Evolutionary conservation across 345 rosid genomes (phyloP).

Genomic region (Gossypium stocksii): DNA sequence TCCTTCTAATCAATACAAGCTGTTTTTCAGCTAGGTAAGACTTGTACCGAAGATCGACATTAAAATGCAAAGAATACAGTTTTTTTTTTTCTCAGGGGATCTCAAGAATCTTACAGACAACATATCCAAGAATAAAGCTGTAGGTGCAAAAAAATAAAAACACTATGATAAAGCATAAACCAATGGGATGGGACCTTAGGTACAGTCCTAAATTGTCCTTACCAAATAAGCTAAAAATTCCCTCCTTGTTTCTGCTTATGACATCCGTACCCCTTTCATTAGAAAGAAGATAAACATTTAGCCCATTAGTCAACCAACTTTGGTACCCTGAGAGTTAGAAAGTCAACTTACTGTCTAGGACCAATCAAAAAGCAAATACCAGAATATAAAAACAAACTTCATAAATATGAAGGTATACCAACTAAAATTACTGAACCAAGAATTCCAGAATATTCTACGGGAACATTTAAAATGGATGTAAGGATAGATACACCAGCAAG

Average conservation of each 20-base stretch:
- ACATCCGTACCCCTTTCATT: slow-evolving; percentile 62
- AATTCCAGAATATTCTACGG: slow-evolving; percentile 65
- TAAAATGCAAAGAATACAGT: background rate
- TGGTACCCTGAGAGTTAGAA: slow-evolving; percentile 62
- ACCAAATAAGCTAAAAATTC: slow-evolving; percentile 78
- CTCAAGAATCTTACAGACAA: background rate
- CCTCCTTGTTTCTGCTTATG: slow-evolving; percentile 84
- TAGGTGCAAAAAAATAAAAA: background rate
- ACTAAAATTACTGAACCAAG: slow-evolving; percentile 57
- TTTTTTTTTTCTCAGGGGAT: slow-evolving; percentile 2
- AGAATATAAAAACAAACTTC: slow-evolving; percentile 7
- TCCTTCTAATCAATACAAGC: background rate
- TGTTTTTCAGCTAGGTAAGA: background rate
- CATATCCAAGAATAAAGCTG: background rate
- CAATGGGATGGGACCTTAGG: background rate
- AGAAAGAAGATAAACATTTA: slow-evolving; percentile 67
- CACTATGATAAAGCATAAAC: background rate
- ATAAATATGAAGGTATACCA: slow-evolving; percentile 34
- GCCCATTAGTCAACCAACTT: slow-evolving; percentile 57
- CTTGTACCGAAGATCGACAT: background rate
- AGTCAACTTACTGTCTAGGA: background rate
- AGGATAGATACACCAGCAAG: slow-evolving; percentile 76
- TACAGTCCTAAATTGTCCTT: slow-evolving; percentile 20
- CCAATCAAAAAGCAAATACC: slow-evolving; percentile 11
- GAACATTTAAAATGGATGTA: slow-evolving; percentile 54